These are phyloP conservation scores for Chlamydomonas urium DNA, from an alignment of 139 green algal genomes.

Conservation along the genomic window DNA sequence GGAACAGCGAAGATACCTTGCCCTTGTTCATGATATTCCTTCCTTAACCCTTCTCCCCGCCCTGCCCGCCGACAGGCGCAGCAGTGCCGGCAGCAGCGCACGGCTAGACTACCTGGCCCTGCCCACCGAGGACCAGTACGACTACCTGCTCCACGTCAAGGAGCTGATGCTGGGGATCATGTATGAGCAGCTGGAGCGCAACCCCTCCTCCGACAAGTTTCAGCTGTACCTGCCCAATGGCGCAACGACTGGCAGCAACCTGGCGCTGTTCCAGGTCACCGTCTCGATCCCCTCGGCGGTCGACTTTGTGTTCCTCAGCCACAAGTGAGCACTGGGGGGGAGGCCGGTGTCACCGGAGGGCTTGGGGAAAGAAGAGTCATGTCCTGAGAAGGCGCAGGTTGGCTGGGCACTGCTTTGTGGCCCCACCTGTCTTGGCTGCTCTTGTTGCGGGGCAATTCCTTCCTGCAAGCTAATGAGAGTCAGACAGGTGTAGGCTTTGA, in stretches of 20 bases:
- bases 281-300: conserved; percentile 37
- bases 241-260: conserved; percentile 41
- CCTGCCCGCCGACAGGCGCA: too few species aligned
- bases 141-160: conserved; percentile 10
- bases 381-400: too few species aligned
- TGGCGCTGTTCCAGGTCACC: conserved; percentile 44
- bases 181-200: conserved; percentile 34
- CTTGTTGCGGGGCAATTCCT: too few species aligned
- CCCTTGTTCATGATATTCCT: too few species aligned
- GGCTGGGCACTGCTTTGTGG: too few species aligned
- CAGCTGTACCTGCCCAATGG: conserved; percentile 50
- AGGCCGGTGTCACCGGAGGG: too few species aligned
- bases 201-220: conserved; percentile 15
- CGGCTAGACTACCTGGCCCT: conserved; percentile 33
- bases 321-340: conserved; percentile 3
- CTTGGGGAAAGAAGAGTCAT: too few species aligned
- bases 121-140: conserved; percentile 14
- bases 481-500: too few species aligned
- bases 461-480: too few species aligned
- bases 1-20: neutral
- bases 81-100: too few species aligned
- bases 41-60: too few species aligned
- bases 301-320: conserved; percentile 55
- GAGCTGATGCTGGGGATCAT: conserved; percentile 34
- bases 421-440: too few species aligned